Evolutionary conservation across 192 early-diverging fungal genomes (phyloP).

Genomic region (Coemansia sp.): DNA sequence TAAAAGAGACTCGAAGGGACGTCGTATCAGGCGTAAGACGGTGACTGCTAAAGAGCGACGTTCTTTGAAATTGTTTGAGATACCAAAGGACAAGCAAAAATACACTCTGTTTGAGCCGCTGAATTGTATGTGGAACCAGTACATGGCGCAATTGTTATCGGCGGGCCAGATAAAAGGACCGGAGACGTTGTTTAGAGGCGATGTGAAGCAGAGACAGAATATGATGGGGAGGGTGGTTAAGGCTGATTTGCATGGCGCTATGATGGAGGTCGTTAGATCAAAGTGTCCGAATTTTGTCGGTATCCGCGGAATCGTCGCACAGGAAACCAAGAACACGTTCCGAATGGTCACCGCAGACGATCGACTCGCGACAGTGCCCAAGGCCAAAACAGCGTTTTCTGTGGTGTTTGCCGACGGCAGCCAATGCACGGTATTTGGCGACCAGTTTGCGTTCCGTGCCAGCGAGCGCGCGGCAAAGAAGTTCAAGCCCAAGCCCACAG

Average conservation of each 20-base stretch:
- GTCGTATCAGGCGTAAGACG: constrained; percentile 47
- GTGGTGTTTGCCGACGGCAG: constrained; percentile 39
- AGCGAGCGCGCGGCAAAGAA: constrained; percentile 69
- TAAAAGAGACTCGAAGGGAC: neutral
- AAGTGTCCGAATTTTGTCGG: constrained; percentile 81
- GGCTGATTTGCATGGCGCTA: constrained; percentile 86
- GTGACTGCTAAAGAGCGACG: constrained; percentile 66
- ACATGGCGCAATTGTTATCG: constrained; percentile 68
- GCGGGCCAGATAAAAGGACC: constrained; percentile 37
- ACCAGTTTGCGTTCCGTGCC: constrained; percentile 73
- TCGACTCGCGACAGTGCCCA: constrained; percentile 69
- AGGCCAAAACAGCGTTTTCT: constrained; percentile 63
- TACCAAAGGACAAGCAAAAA: constrained; percentile 56
- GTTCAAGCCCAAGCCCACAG: constrained; percentile 46
- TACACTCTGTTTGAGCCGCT: constrained; percentile 73
- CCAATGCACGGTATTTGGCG: constrained; percentile 71
- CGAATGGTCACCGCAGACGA: constrained; percentile 72
- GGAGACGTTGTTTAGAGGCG: constrained; percentile 49
- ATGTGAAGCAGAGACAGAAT: constrained; percentile 21
- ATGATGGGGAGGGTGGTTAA: constrained; percentile 51
- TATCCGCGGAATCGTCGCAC: constrained; percentile 75
- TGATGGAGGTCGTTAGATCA: constrained; percentile 70
- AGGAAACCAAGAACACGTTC: constrained; percentile 89
- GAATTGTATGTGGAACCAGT: constrained; percentile 74
- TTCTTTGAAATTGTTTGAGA: constrained; percentile 62